Conservation (phyloP, 192 early-diverging fungal species). For the Podila epigama region DNA sequence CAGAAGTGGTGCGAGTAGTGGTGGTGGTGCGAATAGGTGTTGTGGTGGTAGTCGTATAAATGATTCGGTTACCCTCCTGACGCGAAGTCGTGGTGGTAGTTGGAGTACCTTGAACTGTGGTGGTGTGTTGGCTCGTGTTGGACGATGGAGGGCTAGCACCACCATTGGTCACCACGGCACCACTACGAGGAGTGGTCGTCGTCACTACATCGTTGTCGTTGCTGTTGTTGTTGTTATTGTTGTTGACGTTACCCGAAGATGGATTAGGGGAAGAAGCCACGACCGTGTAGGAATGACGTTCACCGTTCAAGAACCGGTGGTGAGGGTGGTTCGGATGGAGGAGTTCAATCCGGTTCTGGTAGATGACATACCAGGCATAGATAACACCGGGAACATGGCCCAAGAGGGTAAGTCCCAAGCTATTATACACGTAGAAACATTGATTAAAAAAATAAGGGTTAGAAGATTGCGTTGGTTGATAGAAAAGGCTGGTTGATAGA, state of each 20-base stretch:
- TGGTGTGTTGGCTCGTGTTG: background rate
- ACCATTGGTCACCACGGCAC: background rate
- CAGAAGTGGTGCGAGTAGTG: background rate
- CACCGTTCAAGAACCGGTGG: background rate
- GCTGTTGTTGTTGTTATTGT: background rate
- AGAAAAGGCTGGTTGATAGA: background rate
- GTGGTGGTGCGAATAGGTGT: background rate
- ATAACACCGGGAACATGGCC: constrained; percentile 31
- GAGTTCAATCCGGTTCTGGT: constrained; percentile 32
- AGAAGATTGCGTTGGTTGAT: background rate
- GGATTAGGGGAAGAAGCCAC: constrained; percentile 2
- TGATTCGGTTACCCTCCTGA: constrained; percentile 3
- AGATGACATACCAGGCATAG: constrained; percentile 43
- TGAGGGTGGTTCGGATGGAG: background rate
- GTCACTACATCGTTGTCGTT: background rate
- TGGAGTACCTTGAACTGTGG: background rate
- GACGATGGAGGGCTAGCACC: background rate
- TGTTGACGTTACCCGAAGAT: background rate
- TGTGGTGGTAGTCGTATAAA: constrained; percentile 9
- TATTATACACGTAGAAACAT: background rate
- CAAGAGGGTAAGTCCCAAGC: constrained; percentile 19
- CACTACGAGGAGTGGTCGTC: too few species aligned
- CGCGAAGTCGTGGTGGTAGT: background rate
- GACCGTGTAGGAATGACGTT: constrained; percentile 2
- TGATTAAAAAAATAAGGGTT: background rate